phyloP scores from a whole-genome alignment of 1,284 basidiomycete genomes.

The Moesziomyces globuligerus region DNA sequence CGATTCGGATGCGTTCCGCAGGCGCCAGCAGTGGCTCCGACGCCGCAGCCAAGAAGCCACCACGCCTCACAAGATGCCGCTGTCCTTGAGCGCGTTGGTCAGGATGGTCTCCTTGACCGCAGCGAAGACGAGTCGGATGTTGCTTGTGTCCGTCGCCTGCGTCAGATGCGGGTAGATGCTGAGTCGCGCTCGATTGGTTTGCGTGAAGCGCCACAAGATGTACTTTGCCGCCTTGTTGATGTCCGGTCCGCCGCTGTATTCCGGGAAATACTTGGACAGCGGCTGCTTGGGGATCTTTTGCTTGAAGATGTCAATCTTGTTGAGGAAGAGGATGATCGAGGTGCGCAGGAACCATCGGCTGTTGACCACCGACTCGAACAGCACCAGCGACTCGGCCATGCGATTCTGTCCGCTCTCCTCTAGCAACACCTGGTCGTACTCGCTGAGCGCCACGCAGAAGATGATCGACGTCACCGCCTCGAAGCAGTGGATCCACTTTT shows the following conservation, averaged over 20 bases:
- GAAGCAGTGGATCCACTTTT: conserved; percentile 67
- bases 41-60: no score
- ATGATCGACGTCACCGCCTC: conserved; percentile 64
- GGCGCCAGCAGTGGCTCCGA: no score
- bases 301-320: conserved; percentile 97
- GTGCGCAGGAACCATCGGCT: conserved; percentile 87
- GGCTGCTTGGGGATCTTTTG: conserved; percentile 80
- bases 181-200: conserved; percentile 77
- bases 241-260: conserved; percentile 88
- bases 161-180: conserved; percentile 69
- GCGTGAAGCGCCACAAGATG: conserved; percentile 96
- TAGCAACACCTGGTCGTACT: conserved; percentile 60
- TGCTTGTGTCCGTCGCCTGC: conserved; percentile 74
- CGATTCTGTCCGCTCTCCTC: conserved; percentile 75
- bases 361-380: conserved; percentile 97
- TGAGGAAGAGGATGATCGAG: conserved; percentile 81
- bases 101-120: conserved; percentile 84
- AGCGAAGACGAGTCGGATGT: conserved; percentile 89
- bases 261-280: conserved; percentile 88
- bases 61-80: conserved; percentile 46
- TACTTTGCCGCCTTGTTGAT: conserved; percentile 99
- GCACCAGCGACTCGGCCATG: conserved; percentile 90
- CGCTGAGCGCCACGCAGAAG: conserved; percentile 66
- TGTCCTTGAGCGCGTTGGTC: conserved; percentile 53
- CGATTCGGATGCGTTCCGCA: no score